phyloP scores from a whole-genome alignment of 208 protist species.

The Herpetomonas samuelpessoai region DNA sequence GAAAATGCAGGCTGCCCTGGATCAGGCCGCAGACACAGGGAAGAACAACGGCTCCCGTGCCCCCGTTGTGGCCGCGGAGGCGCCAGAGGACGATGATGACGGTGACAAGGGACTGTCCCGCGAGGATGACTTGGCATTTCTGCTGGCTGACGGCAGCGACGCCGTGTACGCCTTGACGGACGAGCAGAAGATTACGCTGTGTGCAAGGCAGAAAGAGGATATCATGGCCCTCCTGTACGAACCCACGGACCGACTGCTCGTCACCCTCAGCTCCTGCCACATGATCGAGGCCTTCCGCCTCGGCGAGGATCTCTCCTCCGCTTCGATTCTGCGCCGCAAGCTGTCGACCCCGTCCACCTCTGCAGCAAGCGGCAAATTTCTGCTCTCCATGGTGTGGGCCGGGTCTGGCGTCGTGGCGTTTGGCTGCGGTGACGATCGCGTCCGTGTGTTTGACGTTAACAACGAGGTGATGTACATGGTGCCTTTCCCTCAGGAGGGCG shows the following conservation, averaged over 20 bases:
- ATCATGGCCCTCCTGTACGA: slow-evolving; percentile 71
- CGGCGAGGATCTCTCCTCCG: slow-evolving; percentile 37
- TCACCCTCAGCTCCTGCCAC: slow-evolving; percentile 55
- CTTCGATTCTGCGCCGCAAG: slow-evolving; percentile 60
- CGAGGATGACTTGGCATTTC: slow-evolving; percentile 72
- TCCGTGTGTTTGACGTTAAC: slow-evolving; percentile 82
- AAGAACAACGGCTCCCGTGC: not conserved
- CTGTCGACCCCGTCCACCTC: slow-evolving; percentile 42
- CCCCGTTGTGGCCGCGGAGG: not conserved
- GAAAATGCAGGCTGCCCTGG: not conserved
- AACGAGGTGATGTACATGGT: slow-evolving; percentile 75
- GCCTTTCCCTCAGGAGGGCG: slow-evolving; percentile 37
- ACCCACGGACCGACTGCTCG: slow-evolving; percentile 44
- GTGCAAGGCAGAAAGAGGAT: slow-evolving; percentile 45
- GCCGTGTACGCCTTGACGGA: slow-evolving; percentile 48
- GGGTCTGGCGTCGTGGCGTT: slow-evolving; percentile 68
- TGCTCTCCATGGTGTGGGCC: slow-evolving; percentile 75
- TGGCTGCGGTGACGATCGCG: slow-evolving; percentile 66
- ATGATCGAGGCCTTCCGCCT: slow-evolving; percentile 69
- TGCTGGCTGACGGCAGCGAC: slow-evolving; percentile 47
- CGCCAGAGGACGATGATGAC: not conserved
- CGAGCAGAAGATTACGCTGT: slow-evolving; percentile 60
- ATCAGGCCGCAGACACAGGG: not conserved
- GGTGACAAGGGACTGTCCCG: slow-evolving; percentile 4
- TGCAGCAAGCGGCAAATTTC: slow-evolving; percentile 24